Evolutionary conservation across 2,329 filamentous ascomycete genomes (phyloP), one percentile per base, ranked within the genome.

Genomic region (Colletotrichum endophyticum): DNA sequence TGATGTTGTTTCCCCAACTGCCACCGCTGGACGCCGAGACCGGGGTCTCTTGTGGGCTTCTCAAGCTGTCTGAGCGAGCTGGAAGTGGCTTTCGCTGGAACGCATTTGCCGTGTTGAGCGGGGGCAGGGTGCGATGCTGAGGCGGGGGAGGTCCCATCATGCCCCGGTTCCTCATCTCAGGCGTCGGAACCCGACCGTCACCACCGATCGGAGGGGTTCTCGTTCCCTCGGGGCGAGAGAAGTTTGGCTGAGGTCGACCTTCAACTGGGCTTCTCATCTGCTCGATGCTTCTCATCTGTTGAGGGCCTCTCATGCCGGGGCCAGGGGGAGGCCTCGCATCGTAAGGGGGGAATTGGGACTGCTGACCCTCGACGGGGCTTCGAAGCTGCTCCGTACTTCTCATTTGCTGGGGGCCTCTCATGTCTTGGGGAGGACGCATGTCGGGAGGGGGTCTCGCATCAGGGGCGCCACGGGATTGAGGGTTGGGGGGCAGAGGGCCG

Each of bases 1-100:
- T 84, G n/a, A 86, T 80, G 73, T 86, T 83, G 27, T 83, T 83
- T 15, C 82, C 85, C 67, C 87, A 82, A 73, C 85, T 88, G 44
- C 82, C 83, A 70, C 81, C 83, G 64, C 84, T 88, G 13, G 85
- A 84, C 13, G 83, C 79, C 8, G 86, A 84, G 28, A 79, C 72
- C 22, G 86, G 84, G 73, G 83, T 82, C 34, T 79, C 81, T 80
- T 80, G 88, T 77, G 78, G 88, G 64, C 67, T 70, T 49, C 71
- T 71, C 61, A 77, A 12, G 61, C 75, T 85, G 77, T 85, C 85
- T 8, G 81, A 79, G 66, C 86, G 85, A n/a, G 82, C 79, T 28
- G 89, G 88, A 15, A 92, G 79, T 28, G 90, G 90, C 80, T 92
- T 92, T 76, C 90, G 86, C 67, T 85, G 84, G 57, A 90, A 84